These are phyloP conservation scores for Mariannaea sp. DNA, from an alignment of 2,329 filamentous ascomycete species.

Conservation along the genomic window DNA sequence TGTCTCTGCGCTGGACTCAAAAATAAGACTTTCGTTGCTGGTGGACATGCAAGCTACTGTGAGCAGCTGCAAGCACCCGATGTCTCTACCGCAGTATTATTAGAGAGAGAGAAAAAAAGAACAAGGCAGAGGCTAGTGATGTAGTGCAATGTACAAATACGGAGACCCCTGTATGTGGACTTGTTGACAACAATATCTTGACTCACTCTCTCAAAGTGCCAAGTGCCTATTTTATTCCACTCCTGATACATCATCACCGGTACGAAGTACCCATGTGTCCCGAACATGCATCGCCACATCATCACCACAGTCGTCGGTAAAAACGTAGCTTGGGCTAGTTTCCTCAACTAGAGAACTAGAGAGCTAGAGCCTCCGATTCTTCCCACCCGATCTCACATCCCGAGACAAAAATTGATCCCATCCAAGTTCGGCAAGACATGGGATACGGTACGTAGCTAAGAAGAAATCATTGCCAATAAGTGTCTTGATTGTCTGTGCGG, in stretches of 20 bases:
- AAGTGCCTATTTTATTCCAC: neutral
- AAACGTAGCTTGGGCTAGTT: neutral
- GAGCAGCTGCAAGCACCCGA: constrained; percentile 1
- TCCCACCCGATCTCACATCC: neutral
- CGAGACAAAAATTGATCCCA: neutral
- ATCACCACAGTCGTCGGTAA: constrained; percentile 6
- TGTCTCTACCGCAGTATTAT: neutral
- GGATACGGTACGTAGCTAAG: too few species aligned
- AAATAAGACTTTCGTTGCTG: too few species aligned
- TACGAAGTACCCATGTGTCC: neutral
- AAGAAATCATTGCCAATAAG: neutral
- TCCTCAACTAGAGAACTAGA: too few species aligned
- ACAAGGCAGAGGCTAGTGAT: neutral
- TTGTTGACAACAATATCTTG: too few species aligned
- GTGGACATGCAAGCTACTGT: neutral
- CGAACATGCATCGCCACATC: constrained; percentile 21
- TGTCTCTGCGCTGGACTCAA: too few species aligned
- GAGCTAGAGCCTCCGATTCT: neutral
- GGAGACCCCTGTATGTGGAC: too few species aligned
- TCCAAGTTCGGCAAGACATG: neutral
- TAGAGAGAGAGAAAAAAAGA: too few species aligned
- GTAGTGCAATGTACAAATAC: neutral
- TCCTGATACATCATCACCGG: neutral
- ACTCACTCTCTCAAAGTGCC: too few species aligned
- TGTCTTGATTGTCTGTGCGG: constrained; percentile 1